Evolutionary conservation across 768 basidiomycete species (phyloP), one percentile per base, ranked within the genome.

Genomic region (Phanerochaete carnosa): DNA sequence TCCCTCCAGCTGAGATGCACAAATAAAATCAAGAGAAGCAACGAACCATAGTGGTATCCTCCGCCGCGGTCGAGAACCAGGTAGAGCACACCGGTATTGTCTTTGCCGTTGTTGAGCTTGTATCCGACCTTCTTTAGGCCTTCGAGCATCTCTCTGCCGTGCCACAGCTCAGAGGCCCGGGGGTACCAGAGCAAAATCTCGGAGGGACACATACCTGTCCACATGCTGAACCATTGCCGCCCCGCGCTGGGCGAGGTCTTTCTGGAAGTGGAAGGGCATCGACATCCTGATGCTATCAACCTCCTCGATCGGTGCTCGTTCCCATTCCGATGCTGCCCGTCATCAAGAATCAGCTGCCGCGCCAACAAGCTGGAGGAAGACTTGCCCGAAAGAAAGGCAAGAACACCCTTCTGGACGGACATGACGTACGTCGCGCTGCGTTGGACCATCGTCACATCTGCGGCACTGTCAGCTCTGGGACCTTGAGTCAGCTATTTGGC

Each of bases 391-490:
- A 74, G 59, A 30, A 75, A 53, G 7, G 60, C 67, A 1, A 57
- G 74, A 45, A 73, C 66, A 9, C 79, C 77, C 23, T 76, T 62
- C 57, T 72, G 69, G 7, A 76, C 69, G 0, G 73, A 68, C 75
- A 81, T 78, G 63, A 80, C 71, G 64, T 80, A 83, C 13, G 80
- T 83, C n/a, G 71, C 69, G 62, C 79, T 76, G 26, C 87, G 77
- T 69, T 90, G 87, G 63, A 74, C 79, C 76, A 86, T 81, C 0
- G 83, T 84, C 4, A 84, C 80, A 61, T 84, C 84, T 84, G 55
- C 5, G 7, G 81, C 0, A 82, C 32, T n/a, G 22, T 39, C 23
- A 12, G 7, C 22, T 4, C 9, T 8, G 30, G n/a, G 23, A 35
- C 19, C 33, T 23, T 11, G 7, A 26, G n/a, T 35, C 37, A 12